These are phyloP conservation scores for Talaromyces sp. DNA, from an alignment of 2,329 filamentous ascomycete genomes.

Conservation along the genomic window DNA sequence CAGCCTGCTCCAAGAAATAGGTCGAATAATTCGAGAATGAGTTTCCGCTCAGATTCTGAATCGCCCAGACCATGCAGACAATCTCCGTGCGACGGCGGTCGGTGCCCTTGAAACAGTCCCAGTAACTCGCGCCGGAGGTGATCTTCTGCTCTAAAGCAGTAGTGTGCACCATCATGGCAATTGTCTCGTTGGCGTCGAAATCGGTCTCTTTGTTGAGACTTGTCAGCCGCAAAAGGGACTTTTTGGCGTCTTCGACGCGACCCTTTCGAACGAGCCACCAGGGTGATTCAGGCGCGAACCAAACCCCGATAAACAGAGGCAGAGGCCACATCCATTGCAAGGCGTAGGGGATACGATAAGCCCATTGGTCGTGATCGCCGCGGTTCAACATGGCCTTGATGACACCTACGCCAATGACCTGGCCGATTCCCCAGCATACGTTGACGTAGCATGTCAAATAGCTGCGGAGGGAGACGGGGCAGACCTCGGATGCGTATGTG, in stretches of 20 bases:
- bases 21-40: constrained; percentile 65
- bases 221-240: constrained; percentile 46
- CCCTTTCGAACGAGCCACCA: constrained; percentile 54
- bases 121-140: constrained; percentile 70
- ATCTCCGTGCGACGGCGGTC: constrained; percentile 77
- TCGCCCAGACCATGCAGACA: constrained; percentile 63
- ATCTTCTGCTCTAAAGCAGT: constrained; percentile 76
- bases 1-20: constrained; percentile 59
- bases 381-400: constrained; percentile 50
- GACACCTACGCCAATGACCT: constrained; percentile 53
- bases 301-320: constrained; percentile 49
- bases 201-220: constrained; percentile 56
- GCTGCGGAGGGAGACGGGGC: constrained; percentile 45
- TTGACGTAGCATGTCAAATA: constrained; percentile 51
- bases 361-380: constrained; percentile 51
- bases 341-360: constrained; percentile 53
- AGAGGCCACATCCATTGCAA: constrained; percentile 57
- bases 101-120: constrained; percentile 79
- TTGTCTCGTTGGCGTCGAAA: constrained; percentile 78
- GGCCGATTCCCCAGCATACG: constrained; percentile 50
- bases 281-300: constrained; percentile 52
- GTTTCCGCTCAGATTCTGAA: constrained; percentile 64
- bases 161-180: constrained; percentile 91
- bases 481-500: constrained; percentile 51
- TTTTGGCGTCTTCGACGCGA: constrained; percentile 49